A percentile compares a stretch with the other conserved stretches of the same genome.
Conservation (phyloP, 306 rosid species). For the Inga laurina region DNA sequence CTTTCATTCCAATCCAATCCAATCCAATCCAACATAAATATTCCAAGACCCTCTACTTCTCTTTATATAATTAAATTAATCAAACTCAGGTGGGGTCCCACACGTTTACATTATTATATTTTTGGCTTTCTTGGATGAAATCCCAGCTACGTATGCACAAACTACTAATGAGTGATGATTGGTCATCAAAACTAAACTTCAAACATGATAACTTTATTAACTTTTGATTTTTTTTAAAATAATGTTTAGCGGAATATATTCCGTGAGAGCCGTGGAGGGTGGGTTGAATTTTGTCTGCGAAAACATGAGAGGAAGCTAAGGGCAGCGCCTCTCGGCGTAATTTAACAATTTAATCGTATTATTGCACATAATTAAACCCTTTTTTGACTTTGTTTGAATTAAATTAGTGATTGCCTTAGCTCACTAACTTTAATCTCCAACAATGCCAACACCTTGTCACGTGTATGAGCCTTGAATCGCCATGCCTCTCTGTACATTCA, state of each 20-base stretch:
- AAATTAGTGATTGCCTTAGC: neutral
- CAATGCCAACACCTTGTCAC: neutral
- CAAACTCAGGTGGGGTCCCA: slow-evolving; percentile 29
- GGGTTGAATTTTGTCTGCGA: slow-evolving; percentile 23
- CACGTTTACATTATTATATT: slow-evolving; percentile 19
- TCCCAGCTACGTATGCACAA: neutral
- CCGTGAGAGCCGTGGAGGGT: slow-evolving; percentile 30
- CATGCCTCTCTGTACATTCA: neutral
- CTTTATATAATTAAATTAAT: neutral
- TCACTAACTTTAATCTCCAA: neutral
- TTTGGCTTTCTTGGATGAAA: neutral
- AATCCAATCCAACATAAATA: slow-evolving; percentile 8
- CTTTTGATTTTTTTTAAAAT: neutral
- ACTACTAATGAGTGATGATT: neutral
- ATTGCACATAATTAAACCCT: slow-evolving; percentile 25
- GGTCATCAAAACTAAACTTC: neutral
- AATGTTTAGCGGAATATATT: slow-evolving; percentile 36
- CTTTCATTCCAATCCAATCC: slow-evolving; percentile 37
- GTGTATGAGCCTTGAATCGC: neutral
- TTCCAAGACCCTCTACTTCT: neutral
- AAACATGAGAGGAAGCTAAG: neutral
- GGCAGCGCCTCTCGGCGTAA: neutral
- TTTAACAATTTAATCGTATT: neutral
- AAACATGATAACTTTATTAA: neutral
- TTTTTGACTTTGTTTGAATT: neutral